Evolutionary conservation across 1,284 basidiomycete species (phyloP).

Genomic region (Papiliotrema laurentii): DNA sequence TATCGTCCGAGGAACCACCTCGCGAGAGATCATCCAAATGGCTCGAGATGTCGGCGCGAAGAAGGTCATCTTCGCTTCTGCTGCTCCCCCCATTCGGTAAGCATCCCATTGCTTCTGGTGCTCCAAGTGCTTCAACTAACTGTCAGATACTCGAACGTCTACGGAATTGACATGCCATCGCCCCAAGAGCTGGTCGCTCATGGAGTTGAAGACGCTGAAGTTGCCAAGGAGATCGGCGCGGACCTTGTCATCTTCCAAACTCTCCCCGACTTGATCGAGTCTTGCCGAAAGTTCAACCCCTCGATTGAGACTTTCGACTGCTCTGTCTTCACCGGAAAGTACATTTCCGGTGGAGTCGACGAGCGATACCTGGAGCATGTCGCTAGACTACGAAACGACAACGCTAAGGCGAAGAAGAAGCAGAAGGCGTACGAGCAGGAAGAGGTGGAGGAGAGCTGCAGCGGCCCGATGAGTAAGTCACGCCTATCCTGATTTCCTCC

Average conservation of each 20-base stretch:
- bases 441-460: constrained; percentile 33
- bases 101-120: background rate
- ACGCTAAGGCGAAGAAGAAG: constrained; percentile 59
- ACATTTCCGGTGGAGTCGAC: constrained; percentile 93
- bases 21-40: constrained; percentile 99
- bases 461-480: constrained; percentile 46
- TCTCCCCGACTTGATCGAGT: constrained; percentile 79
- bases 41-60: constrained; percentile 98
- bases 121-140: constrained; percentile 2
- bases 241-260: constrained; percentile 98
- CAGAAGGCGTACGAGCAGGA: constrained; percentile 25
- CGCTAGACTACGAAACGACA: constrained; percentile 77
- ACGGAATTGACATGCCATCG: constrained; percentile 99
- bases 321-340: constrained; percentile 96
- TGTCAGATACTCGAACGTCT: constrained; percentile 82
- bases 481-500: background rate
- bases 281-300: constrained; percentile 85
- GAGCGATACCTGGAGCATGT: constrained; percentile 74
- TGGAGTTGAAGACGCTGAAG: constrained; percentile 66
- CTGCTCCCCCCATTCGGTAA: constrained; percentile 89
- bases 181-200: constrained; percentile 89
- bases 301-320: constrained; percentile 81
- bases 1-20: constrained; percentile 97
- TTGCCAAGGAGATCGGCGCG: constrained; percentile 84
- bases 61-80: constrained; percentile 93